Evolutionary conservation across 2,329 filamentous ascomycete genomes (phyloP), one percentile per base, ranked within the genome.

Genomic region (Claviceps arundinis): DNA sequence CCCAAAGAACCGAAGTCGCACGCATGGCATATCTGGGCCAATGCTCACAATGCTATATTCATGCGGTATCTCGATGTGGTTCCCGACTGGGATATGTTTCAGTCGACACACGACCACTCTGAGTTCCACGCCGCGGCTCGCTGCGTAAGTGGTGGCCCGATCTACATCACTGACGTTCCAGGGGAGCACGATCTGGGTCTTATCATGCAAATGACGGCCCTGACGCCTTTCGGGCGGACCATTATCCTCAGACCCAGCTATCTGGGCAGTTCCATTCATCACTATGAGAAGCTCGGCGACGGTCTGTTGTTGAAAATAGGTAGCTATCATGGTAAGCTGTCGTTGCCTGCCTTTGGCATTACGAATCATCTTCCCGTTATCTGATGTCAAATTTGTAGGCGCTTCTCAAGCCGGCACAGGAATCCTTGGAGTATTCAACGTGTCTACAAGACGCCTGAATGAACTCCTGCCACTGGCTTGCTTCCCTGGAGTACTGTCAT

Each of bases 21-120:
- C 56, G 80, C 90, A 0, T 98, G 93, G 91, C 93, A 98, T 65
- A 78, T 97, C 38, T 98, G 94, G 74, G 81, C 85, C 56, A 98
- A 97, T 63, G 91, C 91, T 0, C 87, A 96, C 67, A 96, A 95
- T 64, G 76, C 81, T 37, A 73, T 97, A 0, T 73, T 97, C 14
- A 90, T 85, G 2, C 82, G 88, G 56, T 84, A 93, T 61, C 73
- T 97, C 37, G 95, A 96, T 59, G 80, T 89, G 1, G 69, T 97
- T 1, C 91, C 93, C 0, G 90, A 96, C 65, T 84, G 80, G 78
- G 81, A 84, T 58, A 84, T 84, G 81, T 84, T 84, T 61, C 81
- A 84, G 59, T 82, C 80, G 1, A 69, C 70, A 1, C 77, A 82
- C 55, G 70, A 74, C 24, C 95, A 87, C 64, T 86, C 85, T 0